Base-by-base conservation (phyloP, 2,329 filamentous ascomycete genomes). In the Helminthosporium solani region DNA sequence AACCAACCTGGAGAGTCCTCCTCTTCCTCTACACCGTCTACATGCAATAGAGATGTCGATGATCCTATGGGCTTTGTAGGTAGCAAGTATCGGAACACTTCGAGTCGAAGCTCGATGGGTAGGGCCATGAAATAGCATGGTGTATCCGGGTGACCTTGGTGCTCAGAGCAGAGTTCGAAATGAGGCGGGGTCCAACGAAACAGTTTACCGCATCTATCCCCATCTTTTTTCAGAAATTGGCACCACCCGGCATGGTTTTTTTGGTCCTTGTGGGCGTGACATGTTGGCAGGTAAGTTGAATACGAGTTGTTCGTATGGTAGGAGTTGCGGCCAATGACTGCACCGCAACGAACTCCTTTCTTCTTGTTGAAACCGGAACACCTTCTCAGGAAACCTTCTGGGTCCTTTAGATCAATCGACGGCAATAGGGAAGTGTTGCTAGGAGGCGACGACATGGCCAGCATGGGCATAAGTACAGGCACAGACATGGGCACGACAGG, bases 91-190 rank as follows among this genome's bases (percentile, higher is more conserved):
- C 54, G 52, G 43, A 60, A 68, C 15, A 70, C 55, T 25, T 67
- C 57, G 7, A 58, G 52, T 4, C 66, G 56, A 0, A 70, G 49
- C 42, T 68, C 64, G 6, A 66, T 52, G 2, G 67, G 67, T 14
- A 70, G 53, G 21, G 54, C 57, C 40, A 67, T 42, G 33, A 68
- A 56, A 38, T 66, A 60, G 46, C 63, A 68, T 15, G 64, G 64
- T 2, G 48, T 59, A 25, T 63, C 53, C 9, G 60, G 57, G 33
- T 63, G 52, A 6, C 56, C 51, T 42, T 54, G 45, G 28, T 68
- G 63, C 7, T 65, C 49, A 3, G 41, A 21, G 33, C 64, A 68
- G 18, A 67, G 57, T 40, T 67, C 57, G 35, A 66, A 54, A 43
- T 63, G 55, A 3, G 64, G 64, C 2, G 57, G 62, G 6, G 37